Evolutionary conservation across 352 stramenopile species (phyloP).

Genomic region (Globisporangium rhizosaccharum): DNA sequence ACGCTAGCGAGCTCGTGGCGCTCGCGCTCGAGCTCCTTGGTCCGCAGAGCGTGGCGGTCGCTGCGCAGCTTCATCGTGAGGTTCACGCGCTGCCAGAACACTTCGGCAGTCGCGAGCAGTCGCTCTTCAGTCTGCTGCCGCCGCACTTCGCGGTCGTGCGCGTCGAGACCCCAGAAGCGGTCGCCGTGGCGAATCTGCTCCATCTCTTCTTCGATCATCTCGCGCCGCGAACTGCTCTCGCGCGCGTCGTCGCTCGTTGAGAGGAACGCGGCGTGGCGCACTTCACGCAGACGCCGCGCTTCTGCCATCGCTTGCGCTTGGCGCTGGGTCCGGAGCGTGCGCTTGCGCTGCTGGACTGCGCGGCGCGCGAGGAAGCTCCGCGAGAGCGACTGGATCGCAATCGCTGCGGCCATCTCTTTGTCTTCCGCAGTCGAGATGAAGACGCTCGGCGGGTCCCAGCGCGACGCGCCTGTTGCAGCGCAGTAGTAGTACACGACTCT

Average conservation of each 20-base stretch:
- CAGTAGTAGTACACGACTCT: constrained; percentile 62
- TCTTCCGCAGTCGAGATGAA: constrained; percentile 36
- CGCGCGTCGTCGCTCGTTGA: constrained; percentile 26
- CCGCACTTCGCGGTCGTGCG: constrained; percentile 31
- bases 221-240: constrained; percentile 30
- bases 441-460: constrained; percentile 35
- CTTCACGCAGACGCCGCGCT: constrained; percentile 13
- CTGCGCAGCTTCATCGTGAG: constrained; percentile 13
- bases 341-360: constrained; percentile 24
- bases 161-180: constrained; percentile 47
- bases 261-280: constrained; percentile 20
- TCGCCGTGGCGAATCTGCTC: constrained; percentile 41
- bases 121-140: constrained; percentile 38
- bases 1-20: constrained; percentile 18
- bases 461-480: constrained; percentile 32
- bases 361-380: constrained; percentile 33
- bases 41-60: constrained; percentile 15
- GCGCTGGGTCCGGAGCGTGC: constrained; percentile 18
- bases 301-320: constrained; percentile 20
- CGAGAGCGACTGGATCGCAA: constrained; percentile 50
- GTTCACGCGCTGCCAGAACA: constrained; percentile 41
- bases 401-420: constrained; percentile 38
- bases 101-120: constrained; percentile 30
- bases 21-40: constrained; percentile 21
- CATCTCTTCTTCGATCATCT: constrained; percentile 53